phyloP scores from a whole-genome alignment of 2,329 filamentous ascomycete species.

The Cryphonectria naterciae region DNA sequence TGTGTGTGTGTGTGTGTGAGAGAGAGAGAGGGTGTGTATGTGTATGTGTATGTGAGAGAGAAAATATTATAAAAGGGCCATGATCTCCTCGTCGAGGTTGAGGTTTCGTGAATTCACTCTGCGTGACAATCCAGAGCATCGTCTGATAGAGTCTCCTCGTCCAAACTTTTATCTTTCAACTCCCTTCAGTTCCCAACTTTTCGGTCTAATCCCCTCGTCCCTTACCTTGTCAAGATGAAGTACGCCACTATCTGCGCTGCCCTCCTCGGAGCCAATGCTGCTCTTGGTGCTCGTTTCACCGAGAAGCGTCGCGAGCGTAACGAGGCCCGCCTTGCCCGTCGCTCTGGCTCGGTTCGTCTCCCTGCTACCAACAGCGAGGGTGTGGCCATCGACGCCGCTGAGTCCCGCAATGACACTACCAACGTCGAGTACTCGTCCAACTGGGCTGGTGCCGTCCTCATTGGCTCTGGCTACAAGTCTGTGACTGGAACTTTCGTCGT shows the following conservation, averaged over 20 bases:
- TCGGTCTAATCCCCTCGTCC: neutral
- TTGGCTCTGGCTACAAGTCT: slow-evolving; percentile 52
- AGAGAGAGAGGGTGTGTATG: no score
- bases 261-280: slow-evolving; percentile 21
- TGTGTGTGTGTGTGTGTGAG: no score
- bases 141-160: neutral
- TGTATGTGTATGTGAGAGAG: no score
- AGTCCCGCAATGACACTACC: slow-evolving; percentile 21
- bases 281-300: slow-evolving; percentile 23
- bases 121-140: neutral
- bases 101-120: neutral
- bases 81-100: neutral
- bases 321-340: slow-evolving; percentile 17
- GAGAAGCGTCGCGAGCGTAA: slow-evolving; percentile 26
- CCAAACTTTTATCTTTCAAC: neutral
- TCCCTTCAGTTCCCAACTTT: neutral
- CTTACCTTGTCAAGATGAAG: slow-evolving; percentile 22
- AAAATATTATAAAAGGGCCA: neutral
- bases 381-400: slow-evolving; percentile 8
- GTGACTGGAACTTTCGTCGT: slow-evolving; percentile 58
- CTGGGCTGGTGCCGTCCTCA: slow-evolving; percentile 62
- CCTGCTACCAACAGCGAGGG: slow-evolving; percentile 23
- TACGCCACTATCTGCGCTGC: slow-evolving; percentile 12
- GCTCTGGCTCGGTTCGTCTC: slow-evolving; percentile 18
- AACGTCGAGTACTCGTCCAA: slow-evolving; percentile 42